Evolutionary conservation across 208 protist genomes (phyloP).

Genomic region (Wallacemonas collosoma): DNA sequence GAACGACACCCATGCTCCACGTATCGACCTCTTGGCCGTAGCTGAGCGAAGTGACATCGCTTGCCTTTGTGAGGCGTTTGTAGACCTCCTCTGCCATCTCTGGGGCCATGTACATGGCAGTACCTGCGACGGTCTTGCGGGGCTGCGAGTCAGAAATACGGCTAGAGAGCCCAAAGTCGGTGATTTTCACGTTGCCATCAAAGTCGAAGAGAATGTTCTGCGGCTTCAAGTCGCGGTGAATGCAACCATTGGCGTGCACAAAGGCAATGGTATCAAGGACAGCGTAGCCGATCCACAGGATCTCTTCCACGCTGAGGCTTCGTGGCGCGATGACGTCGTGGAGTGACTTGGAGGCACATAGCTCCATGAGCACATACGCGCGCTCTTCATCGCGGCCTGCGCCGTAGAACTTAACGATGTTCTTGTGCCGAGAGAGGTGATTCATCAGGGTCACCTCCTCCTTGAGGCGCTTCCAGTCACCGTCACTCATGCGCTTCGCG

Average conservation of each 20-base stretch:
- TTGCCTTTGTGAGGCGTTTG: conserved; percentile 73
- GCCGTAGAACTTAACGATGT: conserved; percentile 83
- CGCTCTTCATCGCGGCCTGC: conserved; percentile 71
- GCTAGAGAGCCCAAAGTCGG: conserved; percentile 91
- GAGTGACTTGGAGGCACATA: conserved; percentile 69
- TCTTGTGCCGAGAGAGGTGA: conserved; percentile 85
- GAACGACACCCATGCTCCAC: conserved; percentile 89
- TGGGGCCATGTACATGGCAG: conserved; percentile 92
- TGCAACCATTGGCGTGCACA: conserved; percentile 86
- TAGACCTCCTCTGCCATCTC: conserved; percentile 88
- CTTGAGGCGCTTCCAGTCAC: conserved; percentile 79
- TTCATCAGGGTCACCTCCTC: conserved; percentile 88
- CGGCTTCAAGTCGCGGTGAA: conserved; percentile 91
- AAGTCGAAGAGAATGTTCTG: conserved; percentile 92
- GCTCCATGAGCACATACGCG: conserved; percentile 90
- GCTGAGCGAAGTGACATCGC: conserved; percentile 48
- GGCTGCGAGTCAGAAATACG: conserved; percentile 75
- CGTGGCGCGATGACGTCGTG: conserved; percentile 76
- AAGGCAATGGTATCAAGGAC: conserved; percentile 83
- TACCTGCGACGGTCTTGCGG: conserved; percentile 88
- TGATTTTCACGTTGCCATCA: conserved; percentile 91
- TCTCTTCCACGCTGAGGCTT: conserved; percentile 65
- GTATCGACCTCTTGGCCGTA: conserved; percentile 90
- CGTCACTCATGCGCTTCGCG: conserved; percentile 79
- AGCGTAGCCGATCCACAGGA: conserved; percentile 86